Evolutionary conservation across 441 rosid species (phyloP).

Genomic region (Croton laevigatus): DNA sequence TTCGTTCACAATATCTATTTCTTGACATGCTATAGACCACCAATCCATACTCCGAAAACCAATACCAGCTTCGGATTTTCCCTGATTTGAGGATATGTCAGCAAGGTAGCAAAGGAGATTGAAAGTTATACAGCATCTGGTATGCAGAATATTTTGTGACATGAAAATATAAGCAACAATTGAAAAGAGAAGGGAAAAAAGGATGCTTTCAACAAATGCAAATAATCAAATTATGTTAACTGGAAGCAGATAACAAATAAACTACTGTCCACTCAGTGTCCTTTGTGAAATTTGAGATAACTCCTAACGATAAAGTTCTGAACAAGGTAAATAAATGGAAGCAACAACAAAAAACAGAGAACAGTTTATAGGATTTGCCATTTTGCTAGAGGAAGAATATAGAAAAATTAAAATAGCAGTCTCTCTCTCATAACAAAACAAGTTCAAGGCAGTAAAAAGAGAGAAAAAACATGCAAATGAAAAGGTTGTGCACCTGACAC

Average conservation of each 20-base stretch:
- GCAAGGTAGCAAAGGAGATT: slow-evolving; percentile 13
- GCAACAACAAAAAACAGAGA: neutral
- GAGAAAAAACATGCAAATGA: neutral
- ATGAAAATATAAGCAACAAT: neutral
- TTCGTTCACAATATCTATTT: slow-evolving; percentile 88
- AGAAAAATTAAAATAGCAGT: neutral
- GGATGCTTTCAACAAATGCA: neutral
- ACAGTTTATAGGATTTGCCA: slow-evolving; percentile 7
- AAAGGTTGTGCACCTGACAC: slow-evolving; percentile 52
- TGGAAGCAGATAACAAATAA: neutral
- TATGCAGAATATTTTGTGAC: neutral
- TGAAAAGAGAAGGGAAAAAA: neutral
- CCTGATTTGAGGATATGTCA: slow-evolving; percentile 44
- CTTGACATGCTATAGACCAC: slow-evolving; percentile 92
- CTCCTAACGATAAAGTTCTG: neutral
- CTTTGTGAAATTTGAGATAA: neutral
- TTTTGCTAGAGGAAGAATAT: neutral
- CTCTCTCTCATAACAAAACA: neutral
- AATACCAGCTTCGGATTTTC: slow-evolving; percentile 92
- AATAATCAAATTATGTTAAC: neutral
- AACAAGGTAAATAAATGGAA: neutral
- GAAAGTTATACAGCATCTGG: neutral
- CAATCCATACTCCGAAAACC: slow-evolving; percentile 86
- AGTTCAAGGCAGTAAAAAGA: neutral
- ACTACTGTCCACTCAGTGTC: neutral